phyloP scores from a whole-genome alignment of 2,329 filamentous ascomycete genomes.

The Elsinoe necatrix region DNA sequence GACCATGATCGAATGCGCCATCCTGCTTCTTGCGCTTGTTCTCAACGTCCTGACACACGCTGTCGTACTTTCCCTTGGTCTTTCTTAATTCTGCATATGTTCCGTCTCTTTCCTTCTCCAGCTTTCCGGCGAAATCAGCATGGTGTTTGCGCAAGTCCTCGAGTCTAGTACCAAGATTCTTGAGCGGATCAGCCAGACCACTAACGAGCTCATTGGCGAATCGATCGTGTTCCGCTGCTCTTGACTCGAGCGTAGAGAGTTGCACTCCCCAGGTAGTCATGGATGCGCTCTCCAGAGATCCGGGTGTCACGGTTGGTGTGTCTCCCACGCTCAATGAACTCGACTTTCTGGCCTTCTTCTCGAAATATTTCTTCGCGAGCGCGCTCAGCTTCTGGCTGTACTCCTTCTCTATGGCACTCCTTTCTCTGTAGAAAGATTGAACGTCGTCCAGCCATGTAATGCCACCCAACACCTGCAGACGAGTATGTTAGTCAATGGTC shows the following conservation, averaged over 20 bases:
- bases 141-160: constrained; percentile 92
- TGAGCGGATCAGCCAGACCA: constrained; percentile 80
- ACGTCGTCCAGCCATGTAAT: constrained; percentile 96
- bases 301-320: constrained; percentile 83
- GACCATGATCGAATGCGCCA: constrained; percentile 75
- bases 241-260: constrained; percentile 76
- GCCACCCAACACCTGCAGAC: constrained; percentile 52
- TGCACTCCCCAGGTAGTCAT: constrained; percentile 96
- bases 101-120: constrained; percentile 80
- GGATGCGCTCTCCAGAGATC: constrained; percentile 90
- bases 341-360: constrained; percentile 89
- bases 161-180: constrained; percentile 62
- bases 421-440: constrained; percentile 93
- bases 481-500: background rate
- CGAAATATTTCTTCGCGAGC: constrained; percentile 91
- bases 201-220: constrained; percentile 70
- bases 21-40: constrained; percentile 91
- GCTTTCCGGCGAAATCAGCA: constrained; percentile 74
- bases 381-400: constrained; percentile 81
- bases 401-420: constrained; percentile 90
- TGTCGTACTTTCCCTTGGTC: constrained; percentile 86
- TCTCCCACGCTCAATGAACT: constrained; percentile 87
- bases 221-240: constrained; percentile 80
- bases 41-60: constrained; percentile 88
- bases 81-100: constrained; percentile 82